Evolutionary conservation across 768 basidiomycete species (phyloP).

Genomic region (Termitomyces sp.): DNA sequence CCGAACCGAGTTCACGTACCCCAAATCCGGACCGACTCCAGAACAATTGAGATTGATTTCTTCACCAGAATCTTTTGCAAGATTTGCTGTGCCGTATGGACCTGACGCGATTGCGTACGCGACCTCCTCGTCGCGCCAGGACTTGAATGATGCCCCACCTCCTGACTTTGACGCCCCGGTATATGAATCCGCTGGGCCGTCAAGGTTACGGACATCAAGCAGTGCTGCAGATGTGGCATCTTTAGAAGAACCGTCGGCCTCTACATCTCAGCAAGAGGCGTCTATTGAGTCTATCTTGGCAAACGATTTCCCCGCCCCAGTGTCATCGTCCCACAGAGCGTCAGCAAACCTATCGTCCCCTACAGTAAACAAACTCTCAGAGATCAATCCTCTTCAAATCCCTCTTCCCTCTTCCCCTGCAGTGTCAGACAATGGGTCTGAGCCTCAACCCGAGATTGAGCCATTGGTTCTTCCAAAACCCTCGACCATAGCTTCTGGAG

Average conservation of each 20-base stretch:
- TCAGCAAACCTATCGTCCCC: not conserved
- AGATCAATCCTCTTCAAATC: conserved; percentile 13
- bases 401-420: conserved; percentile 10
- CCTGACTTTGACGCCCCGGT: conserved; percentile 49
- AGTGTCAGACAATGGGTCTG: not conserved
- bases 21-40: conserved; percentile 59
- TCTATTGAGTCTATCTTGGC: not conserved
- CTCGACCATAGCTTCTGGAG: conserved; percentile 6
- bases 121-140: conserved; percentile 44
- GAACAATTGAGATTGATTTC: conserved; percentile 69
- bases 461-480: conserved; percentile 6
- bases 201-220: conserved; percentile 27
- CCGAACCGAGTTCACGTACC: conserved; percentile 71
- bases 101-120: conserved; percentile 68
- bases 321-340: not conserved
- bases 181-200: conserved; percentile 24
- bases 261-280: conserved; percentile 2
- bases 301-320: not conserved
- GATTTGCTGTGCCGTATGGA: conserved; percentile 78
- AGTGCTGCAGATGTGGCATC: conserved; percentile 19
- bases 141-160: conserved; percentile 41
- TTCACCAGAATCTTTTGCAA: conserved; percentile 60
- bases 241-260: conserved; percentile 4
- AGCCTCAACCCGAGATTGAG: not conserved
- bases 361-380: not conserved